A percentile compares a stretch with the other conserved stretches of the same genome.
These are phyloP conservation scores for Clarireedia hainanense DNA, from an alignment of 2,329 filamentous ascomycete species.

Conservation along the genomic window DNA sequence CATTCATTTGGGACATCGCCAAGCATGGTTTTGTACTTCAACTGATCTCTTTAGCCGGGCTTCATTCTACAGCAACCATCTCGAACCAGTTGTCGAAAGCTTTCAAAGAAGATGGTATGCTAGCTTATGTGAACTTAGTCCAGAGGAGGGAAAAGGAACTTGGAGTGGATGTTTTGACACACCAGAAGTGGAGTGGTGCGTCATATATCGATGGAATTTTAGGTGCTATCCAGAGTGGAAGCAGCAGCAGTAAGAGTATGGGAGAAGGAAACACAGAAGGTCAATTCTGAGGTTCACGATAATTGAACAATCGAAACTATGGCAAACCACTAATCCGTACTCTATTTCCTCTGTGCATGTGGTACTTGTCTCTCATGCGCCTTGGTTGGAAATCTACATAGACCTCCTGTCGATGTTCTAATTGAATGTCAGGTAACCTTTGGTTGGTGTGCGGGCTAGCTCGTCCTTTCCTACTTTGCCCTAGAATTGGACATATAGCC, in stretches of 20 bases:
- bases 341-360: neutral
- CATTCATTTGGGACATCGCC: conserved; percentile 94
- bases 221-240: conserved; percentile 85
- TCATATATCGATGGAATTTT: conserved; percentile 81
- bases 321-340: neutral
- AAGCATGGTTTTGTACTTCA: conserved; percentile 72
- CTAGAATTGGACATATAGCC: too few relatives aligned
- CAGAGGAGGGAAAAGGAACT: conserved; percentile 82
- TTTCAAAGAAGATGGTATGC: conserved; percentile 91
- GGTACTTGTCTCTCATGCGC: neutral
- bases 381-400: too few relatives aligned
- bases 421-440: too few relatives aligned
- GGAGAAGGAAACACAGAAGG: conserved; percentile 87
- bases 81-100: conserved; percentile 67
- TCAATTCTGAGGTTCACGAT: conserved; percentile 39
- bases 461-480: too few relatives aligned
- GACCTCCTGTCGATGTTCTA: neutral
- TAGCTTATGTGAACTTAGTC: conserved; percentile 92
- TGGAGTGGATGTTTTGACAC: conserved; percentile 35
- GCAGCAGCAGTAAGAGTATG: conserved; percentile 85
- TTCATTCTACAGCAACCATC: conserved; percentile 58
- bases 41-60: conserved; percentile 57
- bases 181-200: conserved; percentile 50
- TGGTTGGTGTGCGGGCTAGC: too few relatives aligned
- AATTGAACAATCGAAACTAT: neutral